Base-by-base conservation (phyloP, 495 filamentous ascomycete species). In the Thermothielavioides terrestris region DNA sequence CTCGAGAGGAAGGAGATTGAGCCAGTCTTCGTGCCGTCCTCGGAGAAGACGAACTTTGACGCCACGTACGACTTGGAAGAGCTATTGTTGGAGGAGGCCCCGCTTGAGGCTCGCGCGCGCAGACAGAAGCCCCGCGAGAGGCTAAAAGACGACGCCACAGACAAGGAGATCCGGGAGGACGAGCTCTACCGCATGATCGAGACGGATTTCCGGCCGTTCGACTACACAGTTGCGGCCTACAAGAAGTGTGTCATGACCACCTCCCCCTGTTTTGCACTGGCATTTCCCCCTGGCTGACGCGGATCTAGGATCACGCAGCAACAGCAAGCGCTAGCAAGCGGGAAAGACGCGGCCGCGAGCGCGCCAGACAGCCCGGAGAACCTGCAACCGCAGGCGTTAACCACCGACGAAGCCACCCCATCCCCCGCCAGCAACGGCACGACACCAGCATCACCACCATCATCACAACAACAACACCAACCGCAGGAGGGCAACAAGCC, bases 11-110 rank as follows among this genome's bases (percentile, higher is more conserved):
- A 96, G 62, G 84, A 94, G 64, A 80, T 95, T 49, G 83, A 91
- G 42, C 91, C 92, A 0, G 80, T 97, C 0, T 98, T 98, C 69
- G 75, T 80, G 20, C 92, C 92, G 6, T 94, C 90, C 1, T 86
- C 87, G 41, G 92, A 98, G 42, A 98, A 98, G 77, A 95, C 94
- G 6, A 98, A 98, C 66, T 98, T 98, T 54, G 92, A 98, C 68
- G 92, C 92, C 4, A 98, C 92, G 1, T 98, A 98, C 62, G 92
- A 98, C 68, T 67, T 98, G 46, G 92, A 98, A 62, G 92, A 98
- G 64, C 68, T 98, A 23, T 68, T 98, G 20, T 68, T 98, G 40
- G 94, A 98, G 68, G 92, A 98, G 64, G 94, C 92, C 22, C 92
- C 92, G 11, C 71, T 98, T 5, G 92, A 98, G 67, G 92, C 94